These are phyloP conservation scores for Nidula microcarpa DNA, from an alignment of 768 basidiomycete genomes.

Conservation along the genomic window DNA sequence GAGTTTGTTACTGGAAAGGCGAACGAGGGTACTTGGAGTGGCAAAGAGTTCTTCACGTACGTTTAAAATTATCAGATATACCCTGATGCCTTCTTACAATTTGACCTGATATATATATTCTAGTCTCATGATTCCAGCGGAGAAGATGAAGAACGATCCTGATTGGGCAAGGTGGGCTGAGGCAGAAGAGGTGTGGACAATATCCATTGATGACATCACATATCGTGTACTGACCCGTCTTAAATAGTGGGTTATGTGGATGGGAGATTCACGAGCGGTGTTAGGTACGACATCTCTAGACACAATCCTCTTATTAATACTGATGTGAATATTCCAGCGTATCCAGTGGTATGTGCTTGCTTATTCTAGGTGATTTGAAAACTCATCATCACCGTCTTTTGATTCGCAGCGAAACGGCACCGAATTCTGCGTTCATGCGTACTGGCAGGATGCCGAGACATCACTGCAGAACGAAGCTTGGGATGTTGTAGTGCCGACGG, in stretches of 20 bases:
- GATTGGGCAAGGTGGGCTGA: constrained; percentile 25
- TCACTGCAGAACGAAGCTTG: constrained; percentile 26
- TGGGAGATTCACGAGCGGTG: constrained; percentile 21
- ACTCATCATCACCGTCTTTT: background rate
- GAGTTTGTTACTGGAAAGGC: constrained; percentile 29
- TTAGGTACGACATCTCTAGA: constrained; percentile 11
- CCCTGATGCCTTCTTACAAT: background rate
- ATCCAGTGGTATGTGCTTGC: constrained; percentile 19
- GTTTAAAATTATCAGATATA: constrained; percentile 10
- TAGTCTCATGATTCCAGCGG: constrained; percentile 33
- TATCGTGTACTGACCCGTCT: too few species aligned
- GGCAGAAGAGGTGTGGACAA: constrained; percentile 25
- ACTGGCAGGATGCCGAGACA: constrained; percentile 27
- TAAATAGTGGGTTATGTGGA: constrained; percentile 27
- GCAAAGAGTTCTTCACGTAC: constrained; percentile 34
- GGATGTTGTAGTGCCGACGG: constrained; percentile 26
- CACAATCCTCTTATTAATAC: constrained; percentile 16
- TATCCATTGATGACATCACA: too few species aligned
- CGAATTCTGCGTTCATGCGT: constrained; percentile 31
- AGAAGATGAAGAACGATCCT: constrained; percentile 33
- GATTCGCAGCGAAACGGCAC: constrained; percentile 30
- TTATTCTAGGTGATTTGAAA: constrained; percentile 2
- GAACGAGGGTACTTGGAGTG: constrained; percentile 17
- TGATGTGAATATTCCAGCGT: constrained; percentile 8
- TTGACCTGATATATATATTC: background rate